Base-by-base conservation (phyloP, 1,284 basidiomycete species). In the Trametes hirsuta region DNA sequence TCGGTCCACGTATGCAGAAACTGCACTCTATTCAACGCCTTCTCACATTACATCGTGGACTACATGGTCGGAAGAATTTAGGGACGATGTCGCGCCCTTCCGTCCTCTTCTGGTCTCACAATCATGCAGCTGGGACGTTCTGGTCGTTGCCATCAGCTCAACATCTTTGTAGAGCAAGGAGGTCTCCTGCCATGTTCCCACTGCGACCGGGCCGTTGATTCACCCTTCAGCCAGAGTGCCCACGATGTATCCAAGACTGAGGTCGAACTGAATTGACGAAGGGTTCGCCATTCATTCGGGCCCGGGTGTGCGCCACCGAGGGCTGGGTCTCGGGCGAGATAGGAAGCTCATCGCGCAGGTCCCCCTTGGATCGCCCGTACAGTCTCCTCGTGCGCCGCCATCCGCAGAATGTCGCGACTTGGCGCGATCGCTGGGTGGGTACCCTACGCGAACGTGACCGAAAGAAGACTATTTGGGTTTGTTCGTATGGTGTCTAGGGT, bases 301-400 rank as follows among this genome's bases (percentile, higher is more conserved):
- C 18, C 56, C 64, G 58, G 61, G 2, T 35, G 22, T 42, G 50
- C 39, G 48, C 55, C 54, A 48, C 39, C 49, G 42, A 34, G 41
- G 57, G 58, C 24, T 47, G 47, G 50, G 47, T 63, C 47, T 61
- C 58, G 64, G 64, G 58, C 49, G 24, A 62, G 53, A 58, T 60
- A 65, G 63, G 63, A 55, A 59, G 42, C 36, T 10, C 12, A 44
- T 21, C 61, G 47, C 47, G 47, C 44, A 54, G 45, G 47, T 30
- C 39, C 42, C 30, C 45, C 49, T 55, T 22, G 37, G 36, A 45
- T 46, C 50, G 55, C 45, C 44, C 47, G 47, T 47, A 49, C 47
- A 6, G 15, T 35, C n/a, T 30, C 36, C 55, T 15, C 45, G 47
- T 50, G 54, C 59, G 22, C 30, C 36, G 40, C 35, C 12, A 6